phyloP scores from a whole-genome alignment of 495 filamentous ascomycete species.

The Chaetomium cochliodes region DNA sequence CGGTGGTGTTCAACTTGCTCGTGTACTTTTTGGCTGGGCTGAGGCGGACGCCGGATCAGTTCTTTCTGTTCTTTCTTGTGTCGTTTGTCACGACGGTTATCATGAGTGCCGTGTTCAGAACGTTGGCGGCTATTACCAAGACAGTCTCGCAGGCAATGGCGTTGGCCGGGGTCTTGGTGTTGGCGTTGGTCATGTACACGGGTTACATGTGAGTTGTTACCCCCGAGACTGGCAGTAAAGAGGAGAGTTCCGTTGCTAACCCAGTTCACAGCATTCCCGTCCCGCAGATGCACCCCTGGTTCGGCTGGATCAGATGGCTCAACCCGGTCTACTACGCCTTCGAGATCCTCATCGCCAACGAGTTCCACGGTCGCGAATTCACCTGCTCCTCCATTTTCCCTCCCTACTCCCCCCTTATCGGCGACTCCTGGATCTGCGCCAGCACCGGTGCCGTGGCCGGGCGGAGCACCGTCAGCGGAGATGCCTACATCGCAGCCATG shows the following conservation, averaged over 20 bases:
- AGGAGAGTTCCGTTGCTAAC: slow-evolving; percentile 2
- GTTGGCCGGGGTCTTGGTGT: slow-evolving; percentile 65
- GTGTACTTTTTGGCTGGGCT: slow-evolving; percentile 61
- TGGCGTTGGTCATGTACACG: slow-evolving; percentile 74
- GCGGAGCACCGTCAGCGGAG: slow-evolving; percentile 54
- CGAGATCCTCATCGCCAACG: slow-evolving; percentile 68
- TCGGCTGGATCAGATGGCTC: slow-evolving; percentile 77
- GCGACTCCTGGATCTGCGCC: slow-evolving; percentile 56
- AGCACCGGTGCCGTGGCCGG: slow-evolving; percentile 50
- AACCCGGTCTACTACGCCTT: slow-evolving; percentile 80
- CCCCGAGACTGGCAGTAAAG: background rate
- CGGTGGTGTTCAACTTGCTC: slow-evolving; percentile 54
- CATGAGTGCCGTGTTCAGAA: slow-evolving; percentile 62
- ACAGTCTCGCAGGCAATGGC: slow-evolving; percentile 72
- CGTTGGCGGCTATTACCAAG: slow-evolving; percentile 65
- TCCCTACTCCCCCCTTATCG: slow-evolving; percentile 31
- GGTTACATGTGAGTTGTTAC: slow-evolving; percentile 57
- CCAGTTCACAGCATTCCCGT: slow-evolving; percentile 53
- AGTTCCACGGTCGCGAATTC: slow-evolving; percentile 59
- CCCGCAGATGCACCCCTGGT: slow-evolving; percentile 74
- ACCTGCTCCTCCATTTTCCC: slow-evolving; percentile 47
- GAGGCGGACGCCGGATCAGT: slow-evolving; percentile 52
- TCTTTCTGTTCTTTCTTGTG: slow-evolving; percentile 63
- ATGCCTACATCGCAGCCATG: slow-evolving; percentile 60
- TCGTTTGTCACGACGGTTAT: slow-evolving; percentile 55